Evolutionary conservation across 176 grass and related monocot species (phyloP).

Genomic region (Themeda triandra): DNA sequence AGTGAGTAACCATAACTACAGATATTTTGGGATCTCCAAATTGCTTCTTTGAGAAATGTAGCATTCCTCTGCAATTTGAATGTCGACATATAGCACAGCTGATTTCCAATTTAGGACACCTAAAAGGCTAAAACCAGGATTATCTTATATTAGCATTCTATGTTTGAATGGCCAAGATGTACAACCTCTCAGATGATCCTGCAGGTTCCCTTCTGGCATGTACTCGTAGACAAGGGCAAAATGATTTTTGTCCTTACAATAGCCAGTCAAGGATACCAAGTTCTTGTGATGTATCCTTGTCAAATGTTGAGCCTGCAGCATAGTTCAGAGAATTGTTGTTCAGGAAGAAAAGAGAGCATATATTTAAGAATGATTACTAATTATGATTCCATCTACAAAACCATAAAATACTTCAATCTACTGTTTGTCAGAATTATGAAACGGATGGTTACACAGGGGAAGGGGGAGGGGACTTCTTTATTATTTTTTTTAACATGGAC

Average conservation of each 20-base stretch:
- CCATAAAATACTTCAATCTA: background rate
- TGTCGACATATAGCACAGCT: background rate
- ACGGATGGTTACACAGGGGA: background rate
- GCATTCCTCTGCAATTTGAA: background rate
- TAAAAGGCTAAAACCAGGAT: background rate
- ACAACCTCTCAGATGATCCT: constrained; percentile 47
- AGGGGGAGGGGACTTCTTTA: background rate
- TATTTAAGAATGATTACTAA: background rate
- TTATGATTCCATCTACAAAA: background rate
- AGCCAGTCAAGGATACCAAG: constrained; percentile 62
- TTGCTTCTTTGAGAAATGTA: background rate
- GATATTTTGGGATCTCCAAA: background rate
- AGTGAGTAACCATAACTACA: background rate
- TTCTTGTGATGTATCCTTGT: constrained; percentile 68
- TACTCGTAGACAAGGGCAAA: constrained; percentile 47
- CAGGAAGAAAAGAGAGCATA: background rate
- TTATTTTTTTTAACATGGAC: no score
- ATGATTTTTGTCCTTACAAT: constrained; percentile 54
- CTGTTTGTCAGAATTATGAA: background rate
- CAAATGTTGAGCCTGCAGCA: constrained; percentile 48
- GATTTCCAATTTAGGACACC: background rate
- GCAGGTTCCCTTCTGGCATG: constrained; percentile 38
- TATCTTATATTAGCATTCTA: background rate
- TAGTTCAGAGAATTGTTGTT: background rate
- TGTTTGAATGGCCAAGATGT: constrained; percentile 9